phyloP scores from a whole-genome alignment of 2,329 filamentous ascomycete genomes.

The Penicillium paneum region DNA sequence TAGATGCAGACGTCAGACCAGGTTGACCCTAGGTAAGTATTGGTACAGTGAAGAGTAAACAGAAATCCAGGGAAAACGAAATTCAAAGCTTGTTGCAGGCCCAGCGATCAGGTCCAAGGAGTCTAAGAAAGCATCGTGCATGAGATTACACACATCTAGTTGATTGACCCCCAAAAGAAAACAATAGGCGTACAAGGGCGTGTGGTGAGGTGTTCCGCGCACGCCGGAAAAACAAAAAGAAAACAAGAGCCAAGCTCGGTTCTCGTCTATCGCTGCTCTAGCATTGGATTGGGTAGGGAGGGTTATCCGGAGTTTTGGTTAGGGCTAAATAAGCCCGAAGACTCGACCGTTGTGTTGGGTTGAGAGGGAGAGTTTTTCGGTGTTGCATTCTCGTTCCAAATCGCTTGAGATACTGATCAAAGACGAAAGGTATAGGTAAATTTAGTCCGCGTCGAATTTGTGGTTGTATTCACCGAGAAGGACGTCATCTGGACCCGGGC shows the following conservation, averaged over 20 bases:
- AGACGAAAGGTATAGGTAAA: conserved; percentile 9
- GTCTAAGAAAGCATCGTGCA: neutral
- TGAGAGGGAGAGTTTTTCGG: conserved; percentile 13
- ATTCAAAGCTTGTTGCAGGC: neutral
- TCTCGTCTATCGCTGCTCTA: conserved; percentile 4
- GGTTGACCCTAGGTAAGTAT: neutral
- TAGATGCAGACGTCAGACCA: conserved; percentile 2
- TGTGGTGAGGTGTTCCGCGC: neutral
- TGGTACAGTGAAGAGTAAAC: conserved; percentile 7
- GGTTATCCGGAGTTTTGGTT: neutral
- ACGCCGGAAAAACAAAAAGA: neutral
- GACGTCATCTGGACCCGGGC: conserved; percentile 64
- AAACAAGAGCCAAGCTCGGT: neutral
- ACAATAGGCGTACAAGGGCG: conserved; percentile 5
- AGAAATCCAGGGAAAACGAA: neutral
- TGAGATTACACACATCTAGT: neutral
- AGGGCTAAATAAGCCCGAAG: neutral
- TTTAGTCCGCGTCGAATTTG: conserved; percentile 61
- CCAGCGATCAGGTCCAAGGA: neutral
- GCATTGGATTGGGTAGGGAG: neutral
- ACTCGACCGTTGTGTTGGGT: neutral
- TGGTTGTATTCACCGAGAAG: conserved; percentile 69
- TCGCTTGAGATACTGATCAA: conserved; percentile 3
- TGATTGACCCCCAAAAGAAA: neutral
- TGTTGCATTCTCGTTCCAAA: conserved; percentile 20